Evolutionary conservation across 2,329 filamentous ascomycete species (phyloP).

Genomic region (Diaporthe citrichinensis): DNA sequence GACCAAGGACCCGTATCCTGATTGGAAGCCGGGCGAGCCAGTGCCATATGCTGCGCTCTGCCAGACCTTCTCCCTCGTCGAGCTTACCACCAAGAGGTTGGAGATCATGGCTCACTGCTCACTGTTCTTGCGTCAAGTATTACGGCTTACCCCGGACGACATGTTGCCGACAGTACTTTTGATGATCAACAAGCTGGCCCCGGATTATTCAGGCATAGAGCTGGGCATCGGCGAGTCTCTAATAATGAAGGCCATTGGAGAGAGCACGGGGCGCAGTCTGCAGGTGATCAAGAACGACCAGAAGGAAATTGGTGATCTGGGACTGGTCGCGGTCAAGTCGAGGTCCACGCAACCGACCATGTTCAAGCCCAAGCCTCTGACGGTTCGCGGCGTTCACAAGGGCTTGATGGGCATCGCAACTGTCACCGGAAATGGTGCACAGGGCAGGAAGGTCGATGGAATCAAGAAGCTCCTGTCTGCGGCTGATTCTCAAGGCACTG

Average conservation of each 20-base stretch:
- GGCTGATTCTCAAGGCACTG: slow-evolving; percentile 80
- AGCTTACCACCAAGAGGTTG: slow-evolving; percentile 93
- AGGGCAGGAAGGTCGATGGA: slow-evolving; percentile 89
- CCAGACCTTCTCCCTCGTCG: slow-evolving; percentile 92
- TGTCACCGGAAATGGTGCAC: slow-evolving; percentile 86
- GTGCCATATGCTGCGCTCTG: slow-evolving; percentile 96
- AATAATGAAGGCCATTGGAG: slow-evolving; percentile 98
- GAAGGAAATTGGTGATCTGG: slow-evolving; percentile 95
- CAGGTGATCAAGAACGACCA: slow-evolving; percentile 95
- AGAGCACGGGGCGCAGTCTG: slow-evolving; percentile 90
- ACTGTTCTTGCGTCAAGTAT: slow-evolving; percentile 92
- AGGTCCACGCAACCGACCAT: slow-evolving; percentile 96
- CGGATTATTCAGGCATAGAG: slow-evolving; percentile 96
- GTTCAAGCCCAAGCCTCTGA: slow-evolving; percentile 96
- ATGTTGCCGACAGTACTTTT: slow-evolving; percentile 89
- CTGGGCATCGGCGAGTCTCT: slow-evolving; percentile 98
- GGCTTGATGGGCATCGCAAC: slow-evolving; percentile 91
- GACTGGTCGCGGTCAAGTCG: slow-evolving; percentile 95
- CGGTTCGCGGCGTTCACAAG: slow-evolving; percentile 87
- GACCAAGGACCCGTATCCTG: slow-evolving; percentile 87
- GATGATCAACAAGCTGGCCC: slow-evolving; percentile 98
- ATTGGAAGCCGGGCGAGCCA: slow-evolving; percentile 90
- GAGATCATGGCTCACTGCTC: slow-evolving; percentile 92
- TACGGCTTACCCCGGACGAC: slow-evolving; percentile 89
- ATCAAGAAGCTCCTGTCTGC: slow-evolving; percentile 98